phyloP scores from a whole-genome alignment of 441 rosid genomes.

The Geranium incanum region DNA sequence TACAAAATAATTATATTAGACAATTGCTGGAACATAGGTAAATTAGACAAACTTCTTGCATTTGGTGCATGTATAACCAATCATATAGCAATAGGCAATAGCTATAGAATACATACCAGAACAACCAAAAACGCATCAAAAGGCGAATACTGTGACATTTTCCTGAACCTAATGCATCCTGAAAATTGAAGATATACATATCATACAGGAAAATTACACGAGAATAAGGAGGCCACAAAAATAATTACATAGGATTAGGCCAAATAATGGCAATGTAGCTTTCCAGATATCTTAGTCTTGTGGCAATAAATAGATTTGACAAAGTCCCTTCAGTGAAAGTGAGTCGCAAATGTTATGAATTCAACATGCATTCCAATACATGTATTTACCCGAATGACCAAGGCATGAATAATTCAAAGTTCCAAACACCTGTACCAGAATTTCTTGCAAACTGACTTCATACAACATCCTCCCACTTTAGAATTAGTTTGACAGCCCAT shows the following conservation, averaged over 20 bases:
- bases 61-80: background rate
- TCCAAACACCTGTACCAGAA: too few relatives aligned
- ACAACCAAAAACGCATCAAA: conserved; percentile 79
- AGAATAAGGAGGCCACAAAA: background rate
- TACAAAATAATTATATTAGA: background rate
- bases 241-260: background rate
- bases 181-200: conserved; percentile 21
- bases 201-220: background rate
- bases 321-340: background rate
- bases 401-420: background rate
- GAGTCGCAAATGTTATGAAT: background rate
- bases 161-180: conserved; percentile 72
- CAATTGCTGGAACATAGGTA: background rate
- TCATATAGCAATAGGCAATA: conserved; percentile 11
- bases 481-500: background rate
- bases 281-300: background rate
- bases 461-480: background rate
- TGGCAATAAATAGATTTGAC: background rate
- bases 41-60: background rate
- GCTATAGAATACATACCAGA: conserved; percentile 43
- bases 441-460: too few relatives aligned
- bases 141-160: conserved; percentile 70
- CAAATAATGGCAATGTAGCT: background rate
- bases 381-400: background rate
- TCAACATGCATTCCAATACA: background rate